Evolutionary conservation across 176 grass and related monocot species (phyloP).

Genomic region (Eragrostis nindensis): DNA sequence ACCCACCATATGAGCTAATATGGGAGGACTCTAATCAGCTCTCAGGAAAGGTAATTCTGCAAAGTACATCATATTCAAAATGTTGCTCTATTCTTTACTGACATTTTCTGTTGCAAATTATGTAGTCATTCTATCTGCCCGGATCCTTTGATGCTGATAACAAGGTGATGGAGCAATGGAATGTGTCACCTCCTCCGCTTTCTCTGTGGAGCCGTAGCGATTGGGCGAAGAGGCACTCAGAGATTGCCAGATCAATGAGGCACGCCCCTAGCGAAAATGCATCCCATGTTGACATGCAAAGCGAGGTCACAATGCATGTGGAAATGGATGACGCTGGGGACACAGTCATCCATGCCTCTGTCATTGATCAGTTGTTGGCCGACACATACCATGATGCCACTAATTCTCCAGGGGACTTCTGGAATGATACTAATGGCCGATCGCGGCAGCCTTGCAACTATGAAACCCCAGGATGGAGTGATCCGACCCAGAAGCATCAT

Average conservation of each 20-base stretch:
- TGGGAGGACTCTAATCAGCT: conserved; percentile 74
- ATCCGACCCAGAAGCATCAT: conserved; percentile 32
- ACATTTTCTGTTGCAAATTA: conserved; percentile 30
- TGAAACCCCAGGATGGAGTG: conserved; percentile 21
- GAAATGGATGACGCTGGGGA: conserved; percentile 16
- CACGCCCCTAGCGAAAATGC: conserved; percentile 43
- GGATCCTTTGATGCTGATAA: conserved; percentile 74
- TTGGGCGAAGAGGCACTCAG: conserved; percentile 66
- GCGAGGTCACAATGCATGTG: conserved; percentile 7
- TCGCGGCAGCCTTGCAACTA: conserved; percentile 44
- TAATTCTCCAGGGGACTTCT: conserved; percentile 49
- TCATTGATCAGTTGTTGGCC: conserved; percentile 32
- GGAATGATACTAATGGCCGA: conserved; percentile 49
- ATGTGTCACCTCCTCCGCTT: conserved; percentile 73
- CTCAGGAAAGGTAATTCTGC: conserved; percentile 71
- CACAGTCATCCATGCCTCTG: conserved; percentile 7
- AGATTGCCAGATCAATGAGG: conserved; percentile 64
- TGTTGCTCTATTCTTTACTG: conserved; percentile 13
- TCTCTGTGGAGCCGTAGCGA: conserved; percentile 91
- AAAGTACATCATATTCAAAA: conserved; percentile 22
- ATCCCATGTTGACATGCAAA: conserved; percentile 21
- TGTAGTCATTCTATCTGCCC: conserved; percentile 93
- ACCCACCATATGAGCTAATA: conserved; percentile 75
- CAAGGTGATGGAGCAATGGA: conserved; percentile 88
- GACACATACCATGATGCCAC: conserved; percentile 52